These are phyloP conservation scores for Stylosanthes scabra DNA, from an alignment of 331 rosid genomes.

Conservation along the genomic window DNA sequence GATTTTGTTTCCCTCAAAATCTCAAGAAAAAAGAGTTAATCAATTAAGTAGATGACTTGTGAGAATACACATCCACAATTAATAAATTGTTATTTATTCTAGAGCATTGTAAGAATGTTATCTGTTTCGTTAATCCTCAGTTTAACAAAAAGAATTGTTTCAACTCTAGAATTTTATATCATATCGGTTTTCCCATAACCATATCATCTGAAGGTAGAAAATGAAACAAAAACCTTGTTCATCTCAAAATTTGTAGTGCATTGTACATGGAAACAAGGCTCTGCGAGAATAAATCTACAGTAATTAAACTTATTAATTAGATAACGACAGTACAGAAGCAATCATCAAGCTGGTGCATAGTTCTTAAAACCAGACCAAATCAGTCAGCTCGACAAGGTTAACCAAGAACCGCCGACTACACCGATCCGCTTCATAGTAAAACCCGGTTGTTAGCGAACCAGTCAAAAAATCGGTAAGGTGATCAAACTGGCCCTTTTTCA, in stretches of 20 bases:
- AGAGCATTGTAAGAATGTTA: neutral
- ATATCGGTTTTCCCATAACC: neutral
- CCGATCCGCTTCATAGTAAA: too few species aligned
- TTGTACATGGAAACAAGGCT: neutral
- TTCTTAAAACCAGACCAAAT: constrained; percentile 15
- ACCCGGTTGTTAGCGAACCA: too few species aligned
- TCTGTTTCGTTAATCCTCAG: constrained; percentile 10
- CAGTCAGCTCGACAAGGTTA: too few species aligned
- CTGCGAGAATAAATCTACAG: neutral
- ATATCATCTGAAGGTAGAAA: constrained; percentile 12
- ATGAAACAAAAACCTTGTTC: neutral
- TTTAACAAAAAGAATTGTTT: neutral
- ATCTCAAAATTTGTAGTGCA: neutral
- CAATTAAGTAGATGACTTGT: constrained; percentile 3
- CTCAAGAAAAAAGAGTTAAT: constrained; percentile 4
- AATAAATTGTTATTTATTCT: neutral
- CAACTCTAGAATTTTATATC: neutral
- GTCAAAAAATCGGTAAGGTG: too few species aligned
- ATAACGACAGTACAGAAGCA: neutral
- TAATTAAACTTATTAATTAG: neutral
- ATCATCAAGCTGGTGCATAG: neutral
- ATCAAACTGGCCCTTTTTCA: too few species aligned
- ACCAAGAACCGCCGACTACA: too few species aligned
- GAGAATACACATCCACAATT: neutral
- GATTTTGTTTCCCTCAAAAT: neutral